Percentiles rank a stretch among this genome's conserved stretches.
These are phyloP conservation scores for Rhynchospora breviuscula DNA, from an alignment of 176 grass and related monocot genomes.

Conservation along the genomic window DNA sequence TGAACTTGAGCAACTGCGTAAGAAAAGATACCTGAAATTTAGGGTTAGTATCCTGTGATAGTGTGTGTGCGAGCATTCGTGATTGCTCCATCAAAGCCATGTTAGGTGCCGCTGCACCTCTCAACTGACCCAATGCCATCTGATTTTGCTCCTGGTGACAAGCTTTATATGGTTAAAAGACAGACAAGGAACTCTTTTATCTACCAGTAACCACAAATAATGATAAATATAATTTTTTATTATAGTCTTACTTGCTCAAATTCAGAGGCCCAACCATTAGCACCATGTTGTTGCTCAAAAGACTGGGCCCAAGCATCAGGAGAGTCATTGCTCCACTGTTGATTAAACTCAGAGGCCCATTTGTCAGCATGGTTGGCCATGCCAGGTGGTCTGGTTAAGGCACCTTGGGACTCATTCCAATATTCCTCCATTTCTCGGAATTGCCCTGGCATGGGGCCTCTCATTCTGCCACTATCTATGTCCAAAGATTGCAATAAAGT, in stretches of 20 bases:
- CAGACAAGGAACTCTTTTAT: not conserved
- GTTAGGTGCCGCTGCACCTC: constrained; percentile 51
- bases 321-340: constrained; percentile 56
- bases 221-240: not conserved
- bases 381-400: constrained; percentile 36
- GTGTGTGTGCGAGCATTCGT: constrained; percentile 86
- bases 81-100: constrained; percentile 85
- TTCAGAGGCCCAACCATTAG: constrained; percentile 96
- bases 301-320: constrained; percentile 81
- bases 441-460: constrained; percentile 57
- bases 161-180: constrained; percentile 10
- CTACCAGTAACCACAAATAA: not conserved
- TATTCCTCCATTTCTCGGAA: constrained; percentile 84
- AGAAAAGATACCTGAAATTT: constrained; percentile 83
- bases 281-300: constrained; percentile 86
- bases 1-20: not conserved
- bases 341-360: constrained; percentile 78
- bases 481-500: constrained; percentile 86
- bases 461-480: constrained; percentile 66
- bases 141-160: constrained; percentile 67
- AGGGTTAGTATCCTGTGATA: constrained; percentile 79
- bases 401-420: constrained; percentile 88
- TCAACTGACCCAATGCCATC: constrained; percentile 57
- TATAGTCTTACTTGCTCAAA: constrained; percentile 72
- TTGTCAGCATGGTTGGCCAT: constrained; percentile 78